Base-by-base conservation (phyloP, 768 basidiomycete species). In the Boletus tylopilopsis region DNA sequence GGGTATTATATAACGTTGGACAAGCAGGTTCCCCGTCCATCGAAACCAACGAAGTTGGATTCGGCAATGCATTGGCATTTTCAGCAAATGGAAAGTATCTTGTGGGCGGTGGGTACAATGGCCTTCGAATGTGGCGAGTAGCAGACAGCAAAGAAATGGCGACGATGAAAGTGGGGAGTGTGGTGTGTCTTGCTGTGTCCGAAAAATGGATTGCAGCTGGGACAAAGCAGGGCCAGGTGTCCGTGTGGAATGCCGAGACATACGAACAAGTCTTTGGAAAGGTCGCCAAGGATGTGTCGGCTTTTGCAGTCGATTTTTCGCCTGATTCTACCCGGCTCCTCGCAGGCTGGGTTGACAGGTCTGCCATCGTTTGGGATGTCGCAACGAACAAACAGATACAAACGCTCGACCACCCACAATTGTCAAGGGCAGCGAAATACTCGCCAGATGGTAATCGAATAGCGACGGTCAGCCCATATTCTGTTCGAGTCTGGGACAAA, bases 381-480 rank as follows among this genome's bases (percentile, higher is more conserved):
- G 39, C 39, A 5, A n/a, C 24, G 2, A 6, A 24, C 24, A 5
- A 24, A 18, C 39, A 12, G 2, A 4, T 23, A 34, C 16, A 24
- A 3, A 16, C 21, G 10, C 6, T 23, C 21, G 11, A 9, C 6
- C 35, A 27, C 15, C 7, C 36, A 0, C 7, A 6, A 10, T 7
- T 3, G 24, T 19, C 40, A 7, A 16, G 8, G 0, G 22, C 45
- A 15, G 42, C 42, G 6, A 51, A 40, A 8, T 51, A 40, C 23
- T 47, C 50, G 13, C 45, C 45, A 2, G 13, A 47, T 6, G 50
- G 50, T 3, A 21, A 33, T 25, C 39, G 47, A 15, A 42, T 48
- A 7, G 47, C 47, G 13, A 48, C 47, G 15, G 32, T n/a, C n/a
- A n/a, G n/a, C n/a, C 24, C 4, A 12, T 1, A 34, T 12, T 24